Percentiles rank a stretch among this genome's conserved stretches.
These are phyloP conservation scores for Platanthera guangdongensis DNA, from an alignment of 106 monocot species.

Conservation along the genomic window DNA sequence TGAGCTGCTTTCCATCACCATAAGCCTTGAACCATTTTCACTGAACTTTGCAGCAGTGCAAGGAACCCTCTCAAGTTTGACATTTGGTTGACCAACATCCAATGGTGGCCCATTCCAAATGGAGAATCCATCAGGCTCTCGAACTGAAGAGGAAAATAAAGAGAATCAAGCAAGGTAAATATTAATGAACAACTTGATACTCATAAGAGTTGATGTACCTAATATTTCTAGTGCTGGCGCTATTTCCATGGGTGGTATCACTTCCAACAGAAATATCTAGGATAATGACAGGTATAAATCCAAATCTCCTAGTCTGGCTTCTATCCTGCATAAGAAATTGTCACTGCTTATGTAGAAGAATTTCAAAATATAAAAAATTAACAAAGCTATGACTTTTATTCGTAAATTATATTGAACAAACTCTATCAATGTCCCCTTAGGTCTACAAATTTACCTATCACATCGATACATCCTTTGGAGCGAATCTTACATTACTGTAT, in stretches of 20 bases:
- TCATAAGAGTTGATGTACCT: constrained; percentile 15
- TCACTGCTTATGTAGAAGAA: not conserved
- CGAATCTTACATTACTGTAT: not conserved
- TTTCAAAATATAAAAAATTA: not conserved
- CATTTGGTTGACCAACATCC: constrained; percentile 36
- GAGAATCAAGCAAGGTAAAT: not conserved
- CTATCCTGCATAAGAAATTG: not conserved
- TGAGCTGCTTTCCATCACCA: constrained; percentile 48
- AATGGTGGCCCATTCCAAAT: constrained; percentile 85
- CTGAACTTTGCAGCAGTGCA: constrained; percentile 63
- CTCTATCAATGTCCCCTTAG: not conserved
- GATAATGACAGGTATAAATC: not conserved
- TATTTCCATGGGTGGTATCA: not conserved
- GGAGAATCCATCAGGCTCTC: constrained; percentile 77
- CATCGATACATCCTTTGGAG: not conserved
- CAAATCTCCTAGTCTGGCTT: not conserved
- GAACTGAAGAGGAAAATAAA: constrained; percentile 30
- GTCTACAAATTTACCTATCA: not conserved
- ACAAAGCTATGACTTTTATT: not conserved
- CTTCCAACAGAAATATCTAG: not conserved
- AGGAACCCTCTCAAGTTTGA: constrained; percentile 56
- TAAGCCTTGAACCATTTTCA: constrained; percentile 57
- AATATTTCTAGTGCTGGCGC: constrained; percentile 32
- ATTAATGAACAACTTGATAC: not conserved
- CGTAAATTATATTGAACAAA: not conserved